Evolutionary conservation across 768 basidiomycete genomes (phyloP).

Genomic region (Lactifluus volemus): DNA sequence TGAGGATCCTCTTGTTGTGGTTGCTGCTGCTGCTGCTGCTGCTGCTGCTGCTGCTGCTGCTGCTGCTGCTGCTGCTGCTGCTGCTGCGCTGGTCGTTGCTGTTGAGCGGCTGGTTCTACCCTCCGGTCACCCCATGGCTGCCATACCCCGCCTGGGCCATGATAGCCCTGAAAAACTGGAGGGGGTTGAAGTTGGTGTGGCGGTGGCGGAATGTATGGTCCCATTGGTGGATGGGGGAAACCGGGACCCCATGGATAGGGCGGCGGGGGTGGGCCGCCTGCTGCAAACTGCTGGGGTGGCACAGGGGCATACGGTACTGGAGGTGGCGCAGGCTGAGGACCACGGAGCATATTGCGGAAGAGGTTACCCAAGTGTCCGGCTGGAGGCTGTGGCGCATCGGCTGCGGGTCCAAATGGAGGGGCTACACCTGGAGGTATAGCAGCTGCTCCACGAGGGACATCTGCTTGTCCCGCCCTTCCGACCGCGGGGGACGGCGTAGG

Average conservation of each 20-base stretch:
- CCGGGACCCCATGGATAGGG: constrained; percentile 50
- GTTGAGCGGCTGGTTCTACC: constrained; percentile 2
- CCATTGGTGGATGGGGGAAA: constrained; percentile 48
- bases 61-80: constrained; percentile 1
- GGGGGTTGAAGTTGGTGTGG: constrained; percentile 17
- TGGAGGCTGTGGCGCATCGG: constrained; percentile 32
- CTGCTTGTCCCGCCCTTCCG: constrained; percentile 13
- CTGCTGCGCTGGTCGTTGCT: constrained; percentile 3
- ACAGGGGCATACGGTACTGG: constrained; percentile 15
- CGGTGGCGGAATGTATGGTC: constrained; percentile 24
- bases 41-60: no score
- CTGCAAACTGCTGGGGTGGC: constrained; percentile 19
- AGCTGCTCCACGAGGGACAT: constrained; percentile 15
- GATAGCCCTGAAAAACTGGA: constrained; percentile 18
- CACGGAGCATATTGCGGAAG: constrained; percentile 15
- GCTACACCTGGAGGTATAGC: constrained; percentile 25
- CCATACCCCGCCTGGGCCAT: constrained; percentile 17
- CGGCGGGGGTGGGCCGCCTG: constrained; percentile 37
- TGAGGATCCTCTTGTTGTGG: not conserved
- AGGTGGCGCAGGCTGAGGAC: constrained; percentile 18
- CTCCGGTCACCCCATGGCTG: constrained; percentile 14
- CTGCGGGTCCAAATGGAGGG: constrained; percentile 28
- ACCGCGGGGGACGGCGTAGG: constrained; percentile 1
- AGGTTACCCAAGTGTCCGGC: constrained; percentile 24
- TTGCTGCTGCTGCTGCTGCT: constrained; percentile 1